Percentiles rank a stretch among this genome's conserved stretches.
Conservation (phyloP, 116 monocot species). For the Trichopus zeylanicus region DNA sequence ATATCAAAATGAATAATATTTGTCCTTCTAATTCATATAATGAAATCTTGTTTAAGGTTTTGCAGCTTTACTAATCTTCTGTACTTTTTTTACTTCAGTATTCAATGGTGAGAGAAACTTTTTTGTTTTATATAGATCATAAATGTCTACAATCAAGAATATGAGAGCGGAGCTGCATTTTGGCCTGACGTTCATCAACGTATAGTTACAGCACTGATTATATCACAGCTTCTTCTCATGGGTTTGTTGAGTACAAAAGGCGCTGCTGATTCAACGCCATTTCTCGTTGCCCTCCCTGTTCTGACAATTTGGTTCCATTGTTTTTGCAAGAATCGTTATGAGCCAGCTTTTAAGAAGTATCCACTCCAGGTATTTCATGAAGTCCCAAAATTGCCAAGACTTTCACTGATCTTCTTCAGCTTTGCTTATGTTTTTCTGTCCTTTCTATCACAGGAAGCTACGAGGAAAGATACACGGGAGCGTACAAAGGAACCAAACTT, state of each 20-base stretch:
- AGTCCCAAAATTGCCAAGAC: too few species aligned
- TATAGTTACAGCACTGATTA: conserved; percentile 63
- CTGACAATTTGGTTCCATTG: conserved; percentile 76
- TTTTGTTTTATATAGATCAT: conserved; percentile 58
- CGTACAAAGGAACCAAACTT: conserved; percentile 67
- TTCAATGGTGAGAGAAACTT: not conserved
- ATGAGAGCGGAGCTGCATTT: conserved; percentile 89
- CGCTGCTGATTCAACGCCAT: conserved; percentile 72
- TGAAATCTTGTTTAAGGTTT: too few species aligned
- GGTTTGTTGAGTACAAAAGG: conserved; percentile 81
- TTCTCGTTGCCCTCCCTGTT: conserved; percentile 77
- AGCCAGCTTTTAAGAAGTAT: conserved; percentile 71
- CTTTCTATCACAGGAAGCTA: conserved; percentile 55
- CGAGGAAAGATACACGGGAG: conserved; percentile 88
- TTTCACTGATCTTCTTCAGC: too few species aligned
- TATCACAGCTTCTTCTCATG: conserved; percentile 77
- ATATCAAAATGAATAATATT: too few species aligned
- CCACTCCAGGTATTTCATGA: conserved; percentile 72
- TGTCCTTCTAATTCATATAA: too few species aligned
- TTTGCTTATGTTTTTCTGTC: too few species aligned
- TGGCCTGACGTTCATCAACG: conserved; percentile 92
- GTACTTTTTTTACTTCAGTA: not conserved
- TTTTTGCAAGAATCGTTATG: conserved; percentile 76
- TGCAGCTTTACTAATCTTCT: too few species aligned
- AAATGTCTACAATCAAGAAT: conserved; percentile 96